phyloP scores from a whole-genome alignment of 805 yeast species.

The Wickerhamomyces bovis region DNA sequence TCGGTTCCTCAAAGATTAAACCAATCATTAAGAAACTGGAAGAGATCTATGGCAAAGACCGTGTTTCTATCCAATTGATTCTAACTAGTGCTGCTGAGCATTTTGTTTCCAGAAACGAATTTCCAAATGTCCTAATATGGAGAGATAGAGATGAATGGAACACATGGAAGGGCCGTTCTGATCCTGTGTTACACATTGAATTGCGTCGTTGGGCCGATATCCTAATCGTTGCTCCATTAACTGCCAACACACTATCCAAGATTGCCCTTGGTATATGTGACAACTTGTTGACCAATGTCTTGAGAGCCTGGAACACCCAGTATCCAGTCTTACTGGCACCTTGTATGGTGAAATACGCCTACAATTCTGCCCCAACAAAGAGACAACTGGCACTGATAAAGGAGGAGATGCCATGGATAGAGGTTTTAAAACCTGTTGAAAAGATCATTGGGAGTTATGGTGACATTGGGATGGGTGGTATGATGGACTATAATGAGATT shows the following conservation, averaged over 20 bases:
- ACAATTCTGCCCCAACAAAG: slow-evolving; percentile 83
- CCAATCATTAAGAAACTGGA: slow-evolving; percentile 73
- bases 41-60: slow-evolving; percentile 68
- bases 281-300: slow-evolving; percentile 81
- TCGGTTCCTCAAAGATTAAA: slow-evolving; percentile 77
- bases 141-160: slow-evolving; percentile 92
- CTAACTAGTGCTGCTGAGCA: slow-evolving; percentile 83
- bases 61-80: slow-evolving; percentile 77
- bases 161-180: slow-evolving; percentile 75
- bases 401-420: slow-evolving; percentile 94
- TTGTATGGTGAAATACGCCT: slow-evolving; percentile 90
- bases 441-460: slow-evolving; percentile 91
- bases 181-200: slow-evolving; percentile 93
- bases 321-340: slow-evolving; percentile 90
- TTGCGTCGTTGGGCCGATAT: slow-evolving; percentile 96
- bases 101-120: slow-evolving; percentile 52
- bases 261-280: slow-evolving; percentile 90
- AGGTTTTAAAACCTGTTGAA: slow-evolving; percentile 89
- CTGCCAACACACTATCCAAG: slow-evolving; percentile 89
- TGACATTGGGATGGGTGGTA: slow-evolving; percentile 99
- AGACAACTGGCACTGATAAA: slow-evolving; percentile 69
- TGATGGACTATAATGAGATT: slow-evolving; percentile 96
- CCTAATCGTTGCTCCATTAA: slow-evolving; percentile 85
- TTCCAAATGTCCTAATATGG: slow-evolving; percentile 77
- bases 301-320: slow-evolving; percentile 93